Evolutionary conservation across 352 stramenopile species (phyloP).

Genomic region (Porosira glacialis): DNA sequence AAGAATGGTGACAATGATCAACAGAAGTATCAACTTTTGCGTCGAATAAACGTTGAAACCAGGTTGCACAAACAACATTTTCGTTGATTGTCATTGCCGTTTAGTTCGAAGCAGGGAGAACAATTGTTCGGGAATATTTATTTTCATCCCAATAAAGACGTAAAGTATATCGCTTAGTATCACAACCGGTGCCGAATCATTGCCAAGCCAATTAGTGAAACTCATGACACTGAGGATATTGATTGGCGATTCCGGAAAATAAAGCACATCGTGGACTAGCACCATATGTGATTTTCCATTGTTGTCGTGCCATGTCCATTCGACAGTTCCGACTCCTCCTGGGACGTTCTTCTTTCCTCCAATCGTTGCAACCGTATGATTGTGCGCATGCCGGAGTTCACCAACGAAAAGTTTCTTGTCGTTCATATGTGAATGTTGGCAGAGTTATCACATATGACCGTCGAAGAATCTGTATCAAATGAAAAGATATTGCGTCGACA

Average conservation of each 20-base stretch:
- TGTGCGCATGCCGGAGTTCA: background rate
- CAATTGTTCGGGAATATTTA: slow-evolving; percentile 1
- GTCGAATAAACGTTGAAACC: background rate
- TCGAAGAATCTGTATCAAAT: slow-evolving; percentile 15
- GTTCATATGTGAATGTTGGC: slow-evolving; percentile 30
- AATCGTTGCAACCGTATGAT: slow-evolving; percentile 21
- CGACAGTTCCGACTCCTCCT: slow-evolving; percentile 10
- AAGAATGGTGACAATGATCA: background rate
- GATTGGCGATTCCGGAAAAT: slow-evolving; percentile 17
- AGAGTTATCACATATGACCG: slow-evolving; percentile 17
- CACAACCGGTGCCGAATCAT: slow-evolving; percentile 18
- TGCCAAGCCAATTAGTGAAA: slow-evolving; percentile 11
- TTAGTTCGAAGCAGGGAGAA: slow-evolving; percentile 15
- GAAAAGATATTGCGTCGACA: background rate
- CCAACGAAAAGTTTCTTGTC: slow-evolving; percentile 10
- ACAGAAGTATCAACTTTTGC: background rate
- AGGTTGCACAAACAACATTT: background rate
- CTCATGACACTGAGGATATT: slow-evolving; percentile 22
- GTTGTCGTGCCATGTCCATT: slow-evolving; percentile 20
- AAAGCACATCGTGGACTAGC: slow-evolving; percentile 6
- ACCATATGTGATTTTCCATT: background rate
- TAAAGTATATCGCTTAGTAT: slow-evolving; percentile 1
- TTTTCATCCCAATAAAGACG: slow-evolving; percentile 14
- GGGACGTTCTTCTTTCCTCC: background rate
- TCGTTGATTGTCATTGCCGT: slow-evolving; percentile 13